Evolutionary conservation across 129 eudicot species (phyloP).

Genomic region (Helianthus tuberosus): DNA sequence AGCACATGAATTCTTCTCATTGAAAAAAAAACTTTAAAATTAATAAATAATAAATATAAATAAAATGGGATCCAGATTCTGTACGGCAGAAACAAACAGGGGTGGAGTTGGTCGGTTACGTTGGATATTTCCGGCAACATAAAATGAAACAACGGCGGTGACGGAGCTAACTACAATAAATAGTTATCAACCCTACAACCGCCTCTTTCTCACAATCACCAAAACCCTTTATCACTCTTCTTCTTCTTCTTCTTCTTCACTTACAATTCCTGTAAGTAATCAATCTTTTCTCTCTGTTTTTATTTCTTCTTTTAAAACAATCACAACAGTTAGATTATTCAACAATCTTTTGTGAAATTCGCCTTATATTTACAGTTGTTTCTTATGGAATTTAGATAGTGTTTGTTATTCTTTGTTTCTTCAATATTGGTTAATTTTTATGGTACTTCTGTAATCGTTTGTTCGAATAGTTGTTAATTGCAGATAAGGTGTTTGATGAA

Average conservation of each 20-base stretch:
- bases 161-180: background rate
- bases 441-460: background rate
- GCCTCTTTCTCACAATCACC: background rate
- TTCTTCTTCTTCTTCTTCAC: background rate
- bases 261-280: no score
- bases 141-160: background rate
- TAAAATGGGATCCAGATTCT: background rate
- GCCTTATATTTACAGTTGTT: background rate
- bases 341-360: background rate
- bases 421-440: background rate
- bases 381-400: background rate
- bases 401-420: background rate
- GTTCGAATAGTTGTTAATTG: background rate
- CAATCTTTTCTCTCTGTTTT: no score
- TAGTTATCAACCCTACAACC: background rate
- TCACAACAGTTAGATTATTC: no score
- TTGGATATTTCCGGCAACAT: conserved; percentile 1
- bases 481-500: conserved; percentile 31
- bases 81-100: conserved; percentile 16
- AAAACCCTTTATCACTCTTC: background rate
- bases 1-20: no score
- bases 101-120: conserved; percentile 16
- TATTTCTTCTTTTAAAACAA: no score
- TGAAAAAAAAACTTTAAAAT: background rate
- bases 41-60: background rate